Conservation (phyloP, 345 rosid genomes). For the Lepidium africanum region DNA sequence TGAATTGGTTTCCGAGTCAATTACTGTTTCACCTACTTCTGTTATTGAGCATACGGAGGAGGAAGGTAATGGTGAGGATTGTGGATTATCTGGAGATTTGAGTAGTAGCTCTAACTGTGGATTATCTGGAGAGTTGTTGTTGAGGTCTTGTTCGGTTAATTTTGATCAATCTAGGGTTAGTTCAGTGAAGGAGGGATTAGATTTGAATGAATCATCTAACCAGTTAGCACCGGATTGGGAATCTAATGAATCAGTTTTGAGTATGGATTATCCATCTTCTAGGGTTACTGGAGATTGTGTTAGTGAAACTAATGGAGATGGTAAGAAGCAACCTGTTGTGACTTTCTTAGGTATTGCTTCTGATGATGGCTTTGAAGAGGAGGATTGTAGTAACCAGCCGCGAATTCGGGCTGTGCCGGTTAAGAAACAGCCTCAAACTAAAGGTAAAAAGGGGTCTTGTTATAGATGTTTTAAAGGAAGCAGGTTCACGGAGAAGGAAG, state of each 20-base stretch:
- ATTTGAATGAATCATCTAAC: conserved; percentile 42
- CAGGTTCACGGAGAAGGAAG: conserved; percentile 91
- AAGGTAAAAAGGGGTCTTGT: conserved; percentile 87
- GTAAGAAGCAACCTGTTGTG: conserved; percentile 51
- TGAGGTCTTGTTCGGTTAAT: conserved; percentile 46
- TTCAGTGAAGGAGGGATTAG: conserved; percentile 41
- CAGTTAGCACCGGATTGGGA: conserved; percentile 52
- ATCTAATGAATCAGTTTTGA: conserved; percentile 72
- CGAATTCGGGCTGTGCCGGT: conserved; percentile 29
- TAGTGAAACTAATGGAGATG: conserved; percentile 38
- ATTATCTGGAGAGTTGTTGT: conserved; percentile 47
- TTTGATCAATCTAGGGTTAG: conserved; percentile 52
- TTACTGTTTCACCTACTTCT: conserved; percentile 62
- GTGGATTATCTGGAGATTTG: conserved; percentile 52
- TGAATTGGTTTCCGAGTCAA: conserved; percentile 37
- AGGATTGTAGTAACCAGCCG: conserved; percentile 30
- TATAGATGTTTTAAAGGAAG: conserved; percentile 84
- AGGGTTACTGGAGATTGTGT: conserved; percentile 58
- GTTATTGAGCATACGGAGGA: conserved; percentile 47
- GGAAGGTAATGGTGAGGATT: conserved; percentile 23
- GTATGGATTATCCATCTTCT: conserved; percentile 84
- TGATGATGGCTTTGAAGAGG: conserved; percentile 47
- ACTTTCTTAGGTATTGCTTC: conserved; percentile 63
- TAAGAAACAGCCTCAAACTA: conserved; percentile 49
- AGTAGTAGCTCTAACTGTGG: conserved; percentile 39